These are phyloP conservation scores for Closterium sp. DNA, from an alignment of 139 green algal species.

Conservation along the genomic window DNA sequence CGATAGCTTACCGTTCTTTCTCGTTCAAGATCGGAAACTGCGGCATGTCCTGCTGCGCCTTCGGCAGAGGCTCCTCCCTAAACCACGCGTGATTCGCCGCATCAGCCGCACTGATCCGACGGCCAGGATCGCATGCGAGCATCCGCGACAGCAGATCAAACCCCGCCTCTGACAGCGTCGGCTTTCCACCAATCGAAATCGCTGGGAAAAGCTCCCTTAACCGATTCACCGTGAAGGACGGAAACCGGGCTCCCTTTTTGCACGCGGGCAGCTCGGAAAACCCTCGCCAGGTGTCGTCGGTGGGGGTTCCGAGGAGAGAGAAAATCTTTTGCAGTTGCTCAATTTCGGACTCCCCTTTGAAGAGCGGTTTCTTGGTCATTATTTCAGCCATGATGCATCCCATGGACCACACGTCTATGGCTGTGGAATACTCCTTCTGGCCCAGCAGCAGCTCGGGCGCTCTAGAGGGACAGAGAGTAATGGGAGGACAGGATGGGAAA, in stretches of 20 bases:
- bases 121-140: slow-evolving; percentile 18
- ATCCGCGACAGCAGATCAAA: slow-evolving; percentile 37
- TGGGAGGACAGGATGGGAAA: too few species aligned
- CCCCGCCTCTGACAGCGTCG: slow-evolving; percentile 24
- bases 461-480: slow-evolving; percentile 1
- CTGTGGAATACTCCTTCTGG: slow-evolving; percentile 74
- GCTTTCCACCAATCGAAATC: slow-evolving; percentile 16
- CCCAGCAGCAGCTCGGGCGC: slow-evolving; percentile 87
- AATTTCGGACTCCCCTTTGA: slow-evolving; percentile 76
- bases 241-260: slow-evolving; percentile 20
- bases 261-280: slow-evolving; percentile 22
- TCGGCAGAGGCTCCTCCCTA: slow-evolving; percentile 26
- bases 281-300: slow-evolving; percentile 35
- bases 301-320: slow-evolving; percentile 51
- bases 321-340: slow-evolving; percentile 63
- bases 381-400: slow-evolving; percentile 76
- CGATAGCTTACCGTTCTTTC: not conserved
- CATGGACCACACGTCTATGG: slow-evolving; percentile 67
- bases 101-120: slow-evolving; percentile 18
- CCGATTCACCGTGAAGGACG: not conserved
- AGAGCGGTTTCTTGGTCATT: slow-evolving; percentile 65
- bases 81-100: slow-evolving; percentile 43
- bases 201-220: slow-evolving; percentile 15
- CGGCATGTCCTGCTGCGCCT: slow-evolving; percentile 24
- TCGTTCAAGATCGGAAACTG: slow-evolving; percentile 8